Evolutionary conservation across 2,329 filamentous ascomycete species (phyloP).

Genomic region (Fusarium praegraminearum): DNA sequence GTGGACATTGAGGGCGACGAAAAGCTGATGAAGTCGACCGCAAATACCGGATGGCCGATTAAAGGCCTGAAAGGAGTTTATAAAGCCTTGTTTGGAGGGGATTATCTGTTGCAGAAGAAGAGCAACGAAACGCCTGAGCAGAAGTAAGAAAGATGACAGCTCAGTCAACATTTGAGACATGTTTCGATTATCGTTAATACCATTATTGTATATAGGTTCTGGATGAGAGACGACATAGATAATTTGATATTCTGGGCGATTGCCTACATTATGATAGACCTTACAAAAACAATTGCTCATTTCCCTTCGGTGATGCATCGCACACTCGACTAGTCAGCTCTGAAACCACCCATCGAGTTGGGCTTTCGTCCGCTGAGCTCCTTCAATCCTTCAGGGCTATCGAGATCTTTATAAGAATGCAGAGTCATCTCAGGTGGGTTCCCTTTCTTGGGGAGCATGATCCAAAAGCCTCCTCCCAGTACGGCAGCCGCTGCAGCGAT

Average conservation of each 20-base stretch:
- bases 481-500: constrained; percentile 48
- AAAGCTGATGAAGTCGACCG: constrained; percentile 50
- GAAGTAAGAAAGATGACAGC: constrained; percentile 11
- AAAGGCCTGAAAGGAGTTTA: constrained; percentile 61
- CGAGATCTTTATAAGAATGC: constrained; percentile 33
- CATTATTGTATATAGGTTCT: constrained; percentile 19
- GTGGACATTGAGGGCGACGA: constrained; percentile 57
- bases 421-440: constrained; percentile 22
- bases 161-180: neutral
- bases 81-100: constrained; percentile 58
- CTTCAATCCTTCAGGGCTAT: constrained; percentile 43
- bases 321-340: constrained; percentile 44
- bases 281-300: neutral
- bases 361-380: constrained; percentile 51
- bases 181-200: constrained; percentile 4
- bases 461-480: constrained; percentile 45
- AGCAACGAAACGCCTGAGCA: constrained; percentile 11
- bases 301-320: neutral
- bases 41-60: constrained; percentile 56
- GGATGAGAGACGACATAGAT: constrained; percentile 18
- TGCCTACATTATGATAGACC: constrained; percentile 12
- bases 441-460: constrained; percentile 43
- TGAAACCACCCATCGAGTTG: constrained; percentile 47
- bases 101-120: constrained; percentile 59
- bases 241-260: constrained; percentile 36